A percentile compares a stretch with the other conserved stretches of the same genome.
Conservation (phyloP, 23 red algal genomes). For the Gracilaria gracilis region DNA sequence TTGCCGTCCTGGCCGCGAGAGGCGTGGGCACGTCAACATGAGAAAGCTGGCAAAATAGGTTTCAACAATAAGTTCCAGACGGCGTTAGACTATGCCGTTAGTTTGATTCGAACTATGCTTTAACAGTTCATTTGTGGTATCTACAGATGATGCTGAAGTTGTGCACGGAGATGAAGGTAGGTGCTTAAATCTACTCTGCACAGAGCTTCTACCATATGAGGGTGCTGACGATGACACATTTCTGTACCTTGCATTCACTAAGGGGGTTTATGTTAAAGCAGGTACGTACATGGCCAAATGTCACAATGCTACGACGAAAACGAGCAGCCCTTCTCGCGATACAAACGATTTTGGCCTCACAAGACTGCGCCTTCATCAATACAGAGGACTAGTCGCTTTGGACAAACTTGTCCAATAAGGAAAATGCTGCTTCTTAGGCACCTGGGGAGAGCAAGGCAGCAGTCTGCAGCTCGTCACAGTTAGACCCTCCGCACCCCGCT, state of each 20-base stretch:
- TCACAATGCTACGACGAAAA: no score
- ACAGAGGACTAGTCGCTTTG: no score
- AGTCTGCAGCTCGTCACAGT: not conserved
- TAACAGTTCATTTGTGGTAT: not conserved
- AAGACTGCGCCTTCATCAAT: slow-evolving; percentile 59
- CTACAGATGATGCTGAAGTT: slow-evolving; percentile 43
- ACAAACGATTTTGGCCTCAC: slow-evolving; percentile 25
- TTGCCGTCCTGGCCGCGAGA: not conserved
- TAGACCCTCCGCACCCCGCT: slow-evolving; percentile 1
- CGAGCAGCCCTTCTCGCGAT: no score
- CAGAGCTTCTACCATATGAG: not conserved
- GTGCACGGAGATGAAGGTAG: slow-evolving; percentile 48
- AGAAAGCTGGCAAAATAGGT: slow-evolving; percentile 45
- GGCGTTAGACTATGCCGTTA: no score
- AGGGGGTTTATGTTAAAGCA: slow-evolving; percentile 73
- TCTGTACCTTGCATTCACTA: not conserved
- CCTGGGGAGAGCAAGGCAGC: slow-evolving; percentile 34
- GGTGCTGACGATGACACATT: not conserved
- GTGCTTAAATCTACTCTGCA: no score
- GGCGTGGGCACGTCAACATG: slow-evolving; percentile 51
- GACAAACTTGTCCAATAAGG: no score
- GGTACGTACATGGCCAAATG: slow-evolving; percentile 11
- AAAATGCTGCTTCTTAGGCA: no score
- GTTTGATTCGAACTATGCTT: no score
- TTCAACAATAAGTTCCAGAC: not conserved